These are phyloP conservation scores for Paspalum vaginatum DNA, from an alignment of 176 grass and related monocot genomes.

Conservation along the genomic window DNA sequence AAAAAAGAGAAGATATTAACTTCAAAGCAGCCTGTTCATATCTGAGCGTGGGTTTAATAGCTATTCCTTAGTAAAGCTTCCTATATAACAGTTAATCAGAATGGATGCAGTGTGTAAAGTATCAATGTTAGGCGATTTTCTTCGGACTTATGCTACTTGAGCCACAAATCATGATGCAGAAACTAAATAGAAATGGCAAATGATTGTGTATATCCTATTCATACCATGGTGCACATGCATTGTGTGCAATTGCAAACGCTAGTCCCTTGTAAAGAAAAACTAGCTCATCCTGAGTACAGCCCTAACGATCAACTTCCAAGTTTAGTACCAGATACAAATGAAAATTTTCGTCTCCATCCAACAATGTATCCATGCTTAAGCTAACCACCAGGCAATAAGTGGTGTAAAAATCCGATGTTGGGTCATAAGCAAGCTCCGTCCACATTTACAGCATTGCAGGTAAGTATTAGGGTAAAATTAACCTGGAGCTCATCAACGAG, in stretches of 20 bases:
- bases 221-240: not conserved
- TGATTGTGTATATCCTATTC: not conserved
- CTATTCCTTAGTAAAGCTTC: conserved; percentile 3
- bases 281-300: not conserved
- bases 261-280: no score
- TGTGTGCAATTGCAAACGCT: not conserved
- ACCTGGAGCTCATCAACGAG: conserved; percentile 80
- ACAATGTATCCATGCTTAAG: not conserved
- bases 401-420: not conserved
- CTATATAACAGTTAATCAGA: not conserved
- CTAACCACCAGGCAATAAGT: not conserved
- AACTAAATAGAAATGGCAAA: conserved; percentile 8
- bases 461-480: conserved; percentile 14
- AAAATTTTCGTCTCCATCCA: not conserved
- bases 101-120: conserved; percentile 1
- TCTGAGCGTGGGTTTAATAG: conserved; percentile 1
- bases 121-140: not conserved
- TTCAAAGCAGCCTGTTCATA: conserved; percentile 10
- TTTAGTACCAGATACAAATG: not conserved
- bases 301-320: not conserved
- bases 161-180: not conserved
- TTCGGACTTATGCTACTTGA: not conserved
- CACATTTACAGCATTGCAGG: not conserved
- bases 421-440: not conserved
- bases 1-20: not conserved